Evolutionary conservation across 345 rosid genomes (phyloP).

Genomic region (Erodium maritimum): DNA sequence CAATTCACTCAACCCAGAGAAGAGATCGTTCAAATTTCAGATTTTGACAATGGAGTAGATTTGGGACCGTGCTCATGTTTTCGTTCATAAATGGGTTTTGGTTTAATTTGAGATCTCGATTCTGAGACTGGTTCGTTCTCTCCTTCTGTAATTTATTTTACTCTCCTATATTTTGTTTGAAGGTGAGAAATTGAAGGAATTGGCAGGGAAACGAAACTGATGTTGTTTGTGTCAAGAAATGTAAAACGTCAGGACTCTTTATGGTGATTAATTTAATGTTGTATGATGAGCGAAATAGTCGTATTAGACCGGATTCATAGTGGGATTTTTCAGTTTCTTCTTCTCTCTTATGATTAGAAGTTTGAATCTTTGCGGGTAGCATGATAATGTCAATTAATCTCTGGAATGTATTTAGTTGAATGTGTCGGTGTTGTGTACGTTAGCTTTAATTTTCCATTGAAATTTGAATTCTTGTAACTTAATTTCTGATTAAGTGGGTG

Average conservation of each 20-base stretch:
- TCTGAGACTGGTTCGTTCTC: constrained; percentile 9
- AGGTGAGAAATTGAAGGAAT: not conserved
- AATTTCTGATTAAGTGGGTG: not conserved
- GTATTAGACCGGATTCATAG: not conserved
- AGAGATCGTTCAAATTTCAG: constrained; percentile 21
- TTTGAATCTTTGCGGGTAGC: constrained; percentile 11
- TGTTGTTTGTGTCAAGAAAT: not conserved
- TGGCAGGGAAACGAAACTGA: not conserved
- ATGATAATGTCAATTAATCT: constrained; percentile 6
- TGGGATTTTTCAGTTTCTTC: not conserved
- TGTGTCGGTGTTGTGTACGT: not conserved
- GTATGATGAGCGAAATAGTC: not conserved
- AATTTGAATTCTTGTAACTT: not conserved
- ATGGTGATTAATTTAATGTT: not conserved
- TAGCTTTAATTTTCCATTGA: too few species aligned
- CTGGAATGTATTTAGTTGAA: constrained; percentile 3
- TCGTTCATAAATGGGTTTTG: constrained; percentile 8
- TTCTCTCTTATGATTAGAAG: constrained; percentile 10
- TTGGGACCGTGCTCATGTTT: constrained; percentile 6
- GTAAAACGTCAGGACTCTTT: not conserved
- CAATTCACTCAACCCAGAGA: constrained; percentile 14
- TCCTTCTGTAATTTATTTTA: not conserved
- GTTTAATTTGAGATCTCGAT: constrained; percentile 5
- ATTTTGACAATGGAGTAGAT: constrained; percentile 19
- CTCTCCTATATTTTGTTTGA: not conserved